Conservation (phyloP, 1,139 yeast genomes). For the Saccharomyces hybrid region DNA sequence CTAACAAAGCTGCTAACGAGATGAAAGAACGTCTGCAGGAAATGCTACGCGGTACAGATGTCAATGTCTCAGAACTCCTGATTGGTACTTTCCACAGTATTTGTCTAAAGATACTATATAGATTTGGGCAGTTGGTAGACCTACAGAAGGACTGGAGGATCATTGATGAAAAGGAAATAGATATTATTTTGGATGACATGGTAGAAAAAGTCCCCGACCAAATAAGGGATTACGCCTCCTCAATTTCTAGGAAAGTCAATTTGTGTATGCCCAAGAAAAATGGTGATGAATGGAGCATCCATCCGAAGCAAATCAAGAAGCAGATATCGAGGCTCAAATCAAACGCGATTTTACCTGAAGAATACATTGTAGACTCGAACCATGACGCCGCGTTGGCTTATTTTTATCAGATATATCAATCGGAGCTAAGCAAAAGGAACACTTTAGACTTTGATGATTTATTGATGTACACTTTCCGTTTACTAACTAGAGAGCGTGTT, state of each 20-base stretch:
- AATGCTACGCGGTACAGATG: slow-evolving; percentile 38
- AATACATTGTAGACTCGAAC: slow-evolving; percentile 28
- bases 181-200: slow-evolving; percentile 41
- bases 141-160: slow-evolving; percentile 43
- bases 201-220: slow-evolving; percentile 34
- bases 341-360: slow-evolving; percentile 38
- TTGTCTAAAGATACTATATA: slow-evolving; percentile 52
- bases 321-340: slow-evolving; percentile 51
- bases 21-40: slow-evolving; percentile 53
- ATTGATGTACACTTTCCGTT: slow-evolving; percentile 45
- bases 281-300: slow-evolving; percentile 27
- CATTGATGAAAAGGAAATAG: slow-evolving; percentile 61
- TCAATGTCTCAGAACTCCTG: slow-evolving; percentile 39
- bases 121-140: slow-evolving; percentile 49
- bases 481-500: slow-evolving; percentile 43
- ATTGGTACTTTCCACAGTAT: slow-evolving; percentile 87
- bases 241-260: slow-evolving; percentile 25
- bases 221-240: slow-evolving; percentile 28
- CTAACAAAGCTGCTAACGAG: slow-evolving; percentile 83
- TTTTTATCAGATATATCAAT: slow-evolving; percentile 50
- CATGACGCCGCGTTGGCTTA: slow-evolving; percentile 31
- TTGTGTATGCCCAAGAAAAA: slow-evolving; percentile 23
- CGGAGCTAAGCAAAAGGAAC: slow-evolving; percentile 34
- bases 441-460: slow-evolving; percentile 81
- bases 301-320: slow-evolving; percentile 35